phyloP scores from a whole-genome alignment of 805 yeast species.

The Candida taoyuanica region DNA sequence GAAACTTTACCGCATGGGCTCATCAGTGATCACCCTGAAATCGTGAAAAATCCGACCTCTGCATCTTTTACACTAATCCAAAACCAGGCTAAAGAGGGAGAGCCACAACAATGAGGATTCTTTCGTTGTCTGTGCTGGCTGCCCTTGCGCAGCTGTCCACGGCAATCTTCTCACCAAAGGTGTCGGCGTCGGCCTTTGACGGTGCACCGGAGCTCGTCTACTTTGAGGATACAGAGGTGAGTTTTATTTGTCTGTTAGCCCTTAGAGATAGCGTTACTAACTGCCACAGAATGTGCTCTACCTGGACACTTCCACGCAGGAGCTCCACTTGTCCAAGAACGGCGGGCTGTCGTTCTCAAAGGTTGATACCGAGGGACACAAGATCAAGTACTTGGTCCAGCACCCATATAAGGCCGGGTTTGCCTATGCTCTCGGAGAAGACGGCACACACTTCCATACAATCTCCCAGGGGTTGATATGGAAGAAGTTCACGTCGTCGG shows the following conservation, averaged over 20 bases:
- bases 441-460: slow-evolving; percentile 34
- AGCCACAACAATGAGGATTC: slow-evolving; percentile 11
- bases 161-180: slow-evolving; percentile 26
- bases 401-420: slow-evolving; percentile 36
- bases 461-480: slow-evolving; percentile 39
- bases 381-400: slow-evolving; percentile 26
- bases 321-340: slow-evolving; percentile 41
- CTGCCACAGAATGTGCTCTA: slow-evolving; percentile 14
- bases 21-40: too few relatives aligned
- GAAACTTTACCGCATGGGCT: too few relatives aligned
- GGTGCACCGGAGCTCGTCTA: slow-evolving; percentile 28
- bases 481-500: slow-evolving; percentile 32
- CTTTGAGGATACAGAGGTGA: slow-evolving; percentile 31
- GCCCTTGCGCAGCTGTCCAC: slow-evolving; percentile 10
- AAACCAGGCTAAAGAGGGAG: neutral
- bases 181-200: slow-evolving; percentile 17
- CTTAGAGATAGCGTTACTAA: slow-evolving; percentile 6
- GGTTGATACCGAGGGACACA: slow-evolving; percentile 36
- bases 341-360: slow-evolving; percentile 40
- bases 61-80: neutral
- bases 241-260: slow-evolving; percentile 4
- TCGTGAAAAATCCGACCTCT: neutral
- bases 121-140: slow-evolving; percentile 10
- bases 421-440: slow-evolving; percentile 36
- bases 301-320: slow-evolving; percentile 25